These are phyloP conservation scores for Solanum chiquidenum DNA, from an alignment of 257 asterid genomes.

Conservation along the genomic window DNA sequence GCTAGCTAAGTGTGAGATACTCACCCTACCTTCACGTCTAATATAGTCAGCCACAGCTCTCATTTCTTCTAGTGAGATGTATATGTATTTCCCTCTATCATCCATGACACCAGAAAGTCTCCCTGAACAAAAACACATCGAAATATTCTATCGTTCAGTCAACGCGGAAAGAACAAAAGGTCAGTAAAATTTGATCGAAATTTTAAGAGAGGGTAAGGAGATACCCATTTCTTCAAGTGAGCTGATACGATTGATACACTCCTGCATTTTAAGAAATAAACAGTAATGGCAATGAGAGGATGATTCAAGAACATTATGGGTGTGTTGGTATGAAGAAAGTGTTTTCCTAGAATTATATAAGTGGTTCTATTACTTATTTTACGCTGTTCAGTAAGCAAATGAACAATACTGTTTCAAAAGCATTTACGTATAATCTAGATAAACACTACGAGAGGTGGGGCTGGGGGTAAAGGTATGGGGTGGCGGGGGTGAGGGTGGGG, in stretches of 20 bases:
- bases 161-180: not conserved
- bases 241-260: slow-evolving; percentile 76
- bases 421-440: not conserved
- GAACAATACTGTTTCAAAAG: not conserved
- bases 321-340: not conserved
- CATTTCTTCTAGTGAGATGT: slow-evolving; percentile 90
- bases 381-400: not conserved
- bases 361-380: not conserved
- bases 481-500: not conserved
- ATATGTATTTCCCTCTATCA: slow-evolving; percentile 91
- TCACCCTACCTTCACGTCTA: slow-evolving; percentile 84
- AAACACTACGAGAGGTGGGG: not conserved
- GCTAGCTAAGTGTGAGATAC: slow-evolving; percentile 92
- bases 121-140: slow-evolving; percentile 31
- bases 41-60: slow-evolving; percentile 94
- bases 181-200: not conserved
- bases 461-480: not conserved
- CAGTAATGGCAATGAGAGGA: not conserved
- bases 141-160: not conserved
- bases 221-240: slow-evolving; percentile 85
- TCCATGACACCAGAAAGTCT: slow-evolving; percentile 96
- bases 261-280: slow-evolving; percentile 41
- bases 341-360: not conserved
- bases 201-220: not conserved
- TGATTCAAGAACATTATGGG: not conserved